Conservation (phyloP, 805 yeast genomes). For the Pichia eremophila region DNA sequence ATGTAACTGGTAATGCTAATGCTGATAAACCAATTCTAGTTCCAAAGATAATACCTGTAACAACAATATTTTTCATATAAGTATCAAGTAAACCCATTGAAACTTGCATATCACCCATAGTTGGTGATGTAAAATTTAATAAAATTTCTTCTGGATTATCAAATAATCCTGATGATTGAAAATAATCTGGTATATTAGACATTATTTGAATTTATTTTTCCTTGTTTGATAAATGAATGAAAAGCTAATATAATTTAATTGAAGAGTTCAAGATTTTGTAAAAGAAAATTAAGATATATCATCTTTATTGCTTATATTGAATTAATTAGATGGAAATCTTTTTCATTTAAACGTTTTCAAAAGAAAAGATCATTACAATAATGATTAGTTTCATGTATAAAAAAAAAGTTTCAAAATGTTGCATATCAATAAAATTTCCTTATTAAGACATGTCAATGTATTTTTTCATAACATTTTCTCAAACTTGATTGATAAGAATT, state of each 20-base stretch:
- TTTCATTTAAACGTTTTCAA: not conserved
- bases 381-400: not conserved
- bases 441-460: slow-evolving; percentile 21
- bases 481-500: not conserved
- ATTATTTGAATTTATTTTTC: not conserved
- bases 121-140: slow-evolving; percentile 34
- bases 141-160: slow-evolving; percentile 14
- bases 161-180: not conserved
- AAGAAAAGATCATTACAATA: not conserved
- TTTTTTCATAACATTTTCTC: not conserved
- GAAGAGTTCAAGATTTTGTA: too few relatives aligned
- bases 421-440: slow-evolving; percentile 18
- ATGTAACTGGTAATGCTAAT: slow-evolving; percentile 34
- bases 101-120: slow-evolving; percentile 30
- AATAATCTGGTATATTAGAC: not conserved
- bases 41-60: slow-evolving; percentile 42
- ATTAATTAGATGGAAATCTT: not conserved
- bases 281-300: too few relatives aligned
- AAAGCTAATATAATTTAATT: too few relatives aligned
- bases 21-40: slow-evolving; percentile 51
- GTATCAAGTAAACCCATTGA: slow-evolving; percentile 35
- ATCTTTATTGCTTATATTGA: too few relatives aligned
- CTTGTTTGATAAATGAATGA: not conserved
- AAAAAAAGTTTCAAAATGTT: not conserved
- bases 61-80: slow-evolving; percentile 25